A percentile compares a stretch with the other conserved stretches of the same genome.
Conservation (phyloP, 441 rosid genomes). For the Jatropha multifida region DNA sequence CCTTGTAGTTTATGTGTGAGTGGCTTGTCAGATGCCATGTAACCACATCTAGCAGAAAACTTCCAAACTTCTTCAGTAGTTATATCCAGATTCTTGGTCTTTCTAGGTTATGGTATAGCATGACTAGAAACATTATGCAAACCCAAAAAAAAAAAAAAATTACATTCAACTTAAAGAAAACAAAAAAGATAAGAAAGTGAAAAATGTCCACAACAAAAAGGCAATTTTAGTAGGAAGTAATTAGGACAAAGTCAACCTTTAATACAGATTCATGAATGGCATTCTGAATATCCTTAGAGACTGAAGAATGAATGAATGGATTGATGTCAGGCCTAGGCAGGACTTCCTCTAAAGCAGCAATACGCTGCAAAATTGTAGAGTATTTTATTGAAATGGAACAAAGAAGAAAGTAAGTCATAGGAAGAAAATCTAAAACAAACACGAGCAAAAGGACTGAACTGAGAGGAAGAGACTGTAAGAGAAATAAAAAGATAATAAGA, state of each 20-base stretch:
- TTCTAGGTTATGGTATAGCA: not conserved
- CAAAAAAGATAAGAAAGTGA: not conserved
- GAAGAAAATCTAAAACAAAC: not conserved
- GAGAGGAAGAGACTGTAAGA: slow-evolving; percentile 3
- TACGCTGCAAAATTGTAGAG: slow-evolving; percentile 55
- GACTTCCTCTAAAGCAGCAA: slow-evolving; percentile 79
- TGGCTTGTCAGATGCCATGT: not conserved
- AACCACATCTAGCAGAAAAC: slow-evolving; percentile 6
- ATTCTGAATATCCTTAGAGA: slow-evolving; percentile 55
- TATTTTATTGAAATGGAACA: slow-evolving; percentile 24
- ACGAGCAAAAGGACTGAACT: slow-evolving; percentile 7
- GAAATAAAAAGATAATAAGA: not conserved
- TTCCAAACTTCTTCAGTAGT: not conserved
- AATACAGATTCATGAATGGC: slow-evolving; percentile 53
- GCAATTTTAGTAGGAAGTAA: not conserved
- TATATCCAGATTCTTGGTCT: not conserved
- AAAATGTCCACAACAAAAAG: not conserved
- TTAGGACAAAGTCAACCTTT: slow-evolving; percentile 43
- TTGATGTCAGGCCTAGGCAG: slow-evolving; percentile 50
- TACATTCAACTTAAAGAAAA: slow-evolving; percentile 3
- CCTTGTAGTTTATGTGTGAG: not conserved
- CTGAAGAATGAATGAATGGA: slow-evolving; percentile 41
- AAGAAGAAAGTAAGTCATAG: slow-evolving; percentile 4
- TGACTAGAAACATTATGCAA: not conserved
- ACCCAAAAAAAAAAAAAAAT: not conserved